Evolutionary conservation across 1,284 basidiomycete genomes (phyloP).

Genomic region (Ceratobasidium sp.): DNA sequence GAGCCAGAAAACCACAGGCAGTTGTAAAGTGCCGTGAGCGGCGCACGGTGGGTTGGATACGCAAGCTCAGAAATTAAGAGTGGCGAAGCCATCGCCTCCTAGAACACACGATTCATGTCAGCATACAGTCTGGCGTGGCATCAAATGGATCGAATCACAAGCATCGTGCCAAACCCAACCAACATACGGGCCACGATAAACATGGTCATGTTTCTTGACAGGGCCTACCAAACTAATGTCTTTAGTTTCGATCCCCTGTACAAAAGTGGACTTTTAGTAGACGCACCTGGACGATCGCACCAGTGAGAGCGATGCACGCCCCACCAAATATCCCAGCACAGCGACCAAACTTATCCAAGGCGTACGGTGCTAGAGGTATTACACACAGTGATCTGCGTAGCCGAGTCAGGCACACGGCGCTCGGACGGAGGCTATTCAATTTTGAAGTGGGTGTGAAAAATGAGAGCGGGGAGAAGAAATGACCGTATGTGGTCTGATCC

Average conservation of each 20-base stretch:
- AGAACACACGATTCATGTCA: neutral
- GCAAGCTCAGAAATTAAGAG: slow-evolving; percentile 56
- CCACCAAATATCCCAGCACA: slow-evolving; percentile 54
- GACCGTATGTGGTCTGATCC: no score
- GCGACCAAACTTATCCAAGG: slow-evolving; percentile 55
- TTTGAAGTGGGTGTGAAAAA: no score
- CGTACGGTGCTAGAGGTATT: slow-evolving; percentile 51
- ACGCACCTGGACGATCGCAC: slow-evolving; percentile 26
- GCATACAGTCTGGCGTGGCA: neutral
- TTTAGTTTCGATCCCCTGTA: no score
- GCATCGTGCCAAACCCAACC: slow-evolving; percentile 83
- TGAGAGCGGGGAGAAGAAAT: no score
- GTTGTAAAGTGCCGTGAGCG: slow-evolving; percentile 57
- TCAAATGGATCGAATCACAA: slow-evolving; percentile 59
- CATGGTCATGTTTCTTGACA: slow-evolving; percentile 23
- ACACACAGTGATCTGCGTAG: slow-evolving; percentile 36
- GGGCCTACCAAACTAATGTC: slow-evolving; percentile 8
- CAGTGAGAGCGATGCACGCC: slow-evolving; percentile 8
- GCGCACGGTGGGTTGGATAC: slow-evolving; percentile 59
- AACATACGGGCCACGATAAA: slow-evolving; percentile 80
- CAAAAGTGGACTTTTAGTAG: neutral
- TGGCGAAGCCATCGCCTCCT: slow-evolving; percentile 37
- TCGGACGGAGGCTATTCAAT: neutral
- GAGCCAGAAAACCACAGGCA: slow-evolving; percentile 56
- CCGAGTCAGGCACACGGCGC: neutral